Evolutionary conservation across 192 early-diverging fungal species (phyloP), one percentile per base, ranked within the genome.

Genomic region (Coemansia aciculifera): DNA sequence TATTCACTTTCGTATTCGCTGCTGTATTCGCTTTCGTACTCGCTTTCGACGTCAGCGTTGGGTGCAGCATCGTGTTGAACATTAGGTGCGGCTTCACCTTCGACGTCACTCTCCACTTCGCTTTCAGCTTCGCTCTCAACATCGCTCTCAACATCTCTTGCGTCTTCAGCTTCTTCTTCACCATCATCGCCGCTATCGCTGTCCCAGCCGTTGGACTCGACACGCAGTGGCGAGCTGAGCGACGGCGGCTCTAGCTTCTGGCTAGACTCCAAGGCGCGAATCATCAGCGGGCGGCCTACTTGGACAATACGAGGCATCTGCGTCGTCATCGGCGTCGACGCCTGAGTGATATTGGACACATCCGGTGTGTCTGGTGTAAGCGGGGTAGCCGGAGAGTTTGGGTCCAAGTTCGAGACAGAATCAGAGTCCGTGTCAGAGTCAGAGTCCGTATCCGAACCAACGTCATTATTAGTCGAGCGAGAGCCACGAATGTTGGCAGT

Each of bases 241-340:
- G 65, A 27, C 43, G 56, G 51, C 11, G 31, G 2, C 19, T 77
- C 66, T 11, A 27, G 40, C 19, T 23, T 46, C 48, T 23, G 39
- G 34, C 48, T 65, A 5, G 59, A 19, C 11, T 64, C 77, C 4
- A 74, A 15, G 3, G 65, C 39, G 43, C 69, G 73, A 6, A 56
- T 46, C 3, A 64, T 37, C 66, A 71, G 69, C 15, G 73, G 66
- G 51, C 65, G 46, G 32, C 48, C 69, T 17, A 75, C 67, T 52
- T 81, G 78, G 10, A 81, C 73, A 38, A 75, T 69, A 15, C 78
- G 70, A 24, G 78, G 70, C 68, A 67, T 63, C 64, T 81, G 69
- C 10, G 70, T 67, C 2, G 49, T 59, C 11, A 72, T 37, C 3
- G 73, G 43, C 29, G 70, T 63, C 3, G 67, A 57, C 9, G 62